Evolutionary conservation across 2,329 filamentous ascomycete genomes (phyloP), one percentile per base, ranked within the genome.

Genomic region (Volutella citrinella): DNA sequence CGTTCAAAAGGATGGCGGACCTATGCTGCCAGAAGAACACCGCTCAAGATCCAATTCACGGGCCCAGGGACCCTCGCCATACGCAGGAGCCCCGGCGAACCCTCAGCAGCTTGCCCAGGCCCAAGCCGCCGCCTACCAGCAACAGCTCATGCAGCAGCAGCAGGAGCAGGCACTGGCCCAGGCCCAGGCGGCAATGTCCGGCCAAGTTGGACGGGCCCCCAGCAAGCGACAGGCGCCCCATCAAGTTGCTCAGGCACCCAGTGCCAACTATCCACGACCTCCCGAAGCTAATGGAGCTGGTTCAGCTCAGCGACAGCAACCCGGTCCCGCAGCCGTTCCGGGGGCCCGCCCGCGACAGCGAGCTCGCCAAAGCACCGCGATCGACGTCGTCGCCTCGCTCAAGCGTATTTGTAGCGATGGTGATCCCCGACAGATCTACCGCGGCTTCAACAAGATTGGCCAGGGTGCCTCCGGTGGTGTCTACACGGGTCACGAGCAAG

Each of bases 391-490:
- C 23, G 78, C 80, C 14, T 82, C 87, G 13, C 73, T 98, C 33
- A 87, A 89, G 60, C 80, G 86, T 19, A 97, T 98, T 45, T 97
- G 93, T 61, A 90, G 82, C 15, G 81, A 88, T 33, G 87, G 86
- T 29, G 91, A 98, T 56, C 93, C 93, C 5, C 87, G 87, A 17
- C 82, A 86, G 34, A 82, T 91, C 45, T 98, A 95, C 65, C 80
- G 83, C 36, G 82, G 84, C 37, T 79, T 97, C 50, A 90, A 81
- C 57, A 97, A 97, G 69, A 97, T 98, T 58, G 93, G 93, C 1
- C 93, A 98, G 64, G 93, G 93, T 61, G 93, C 93, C 22, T 97
- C 91, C 8, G 93, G 93, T 49, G 93, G 93, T 42, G 93, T 98
- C 2, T 98, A 82, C 57, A 95, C 88, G 1, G 93, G 91, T 5